These are phyloP conservation scores for Pontederia paniculata DNA, from an alignment of 176 grass and related monocot genomes.

Conservation along the genomic window DNA sequence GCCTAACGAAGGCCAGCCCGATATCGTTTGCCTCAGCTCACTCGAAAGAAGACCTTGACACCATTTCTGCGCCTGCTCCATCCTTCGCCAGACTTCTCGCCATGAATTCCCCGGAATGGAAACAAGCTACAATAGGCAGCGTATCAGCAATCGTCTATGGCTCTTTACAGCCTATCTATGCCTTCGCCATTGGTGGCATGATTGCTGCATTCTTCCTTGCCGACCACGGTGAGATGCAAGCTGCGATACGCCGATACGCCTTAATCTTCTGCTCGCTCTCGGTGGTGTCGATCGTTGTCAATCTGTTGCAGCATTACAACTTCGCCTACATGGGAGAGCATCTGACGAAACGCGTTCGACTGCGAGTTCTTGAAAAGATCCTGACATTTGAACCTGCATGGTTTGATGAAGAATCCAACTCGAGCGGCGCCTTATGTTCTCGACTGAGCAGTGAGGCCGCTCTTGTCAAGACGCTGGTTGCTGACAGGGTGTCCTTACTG, in stretches of 20 bases:
- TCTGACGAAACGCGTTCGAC: slow-evolving; percentile 72
- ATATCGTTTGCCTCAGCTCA: slow-evolving; percentile 31
- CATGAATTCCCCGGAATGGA: slow-evolving; percentile 94
- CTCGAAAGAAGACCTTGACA: neutral
- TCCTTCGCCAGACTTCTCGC: slow-evolving; percentile 94
- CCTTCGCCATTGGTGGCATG: slow-evolving; percentile 81
- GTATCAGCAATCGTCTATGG: slow-evolving; percentile 70
- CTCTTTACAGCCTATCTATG: slow-evolving; percentile 86
- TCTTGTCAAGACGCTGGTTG: slow-evolving; percentile 93
- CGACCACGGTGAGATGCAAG: slow-evolving; percentile 67
- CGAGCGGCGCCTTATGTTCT: slow-evolving; percentile 74
- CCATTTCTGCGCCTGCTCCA: slow-evolving; percentile 30
- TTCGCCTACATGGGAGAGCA: slow-evolving; percentile 94
- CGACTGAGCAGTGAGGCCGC: slow-evolving; percentile 71
- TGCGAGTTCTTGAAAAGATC: slow-evolving; percentile 78
- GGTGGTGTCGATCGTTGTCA: slow-evolving; percentile 57
- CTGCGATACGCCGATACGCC: slow-evolving; percentile 55
- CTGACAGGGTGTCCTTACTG: slow-evolving; percentile 83
- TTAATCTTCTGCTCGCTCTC: slow-evolving; percentile 88
- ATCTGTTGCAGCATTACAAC: slow-evolving; percentile 83
- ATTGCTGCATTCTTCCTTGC: slow-evolving; percentile 88
- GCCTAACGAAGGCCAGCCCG: slow-evolving; percentile 78
- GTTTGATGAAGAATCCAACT: slow-evolving; percentile 93
- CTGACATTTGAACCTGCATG: slow-evolving; percentile 89
- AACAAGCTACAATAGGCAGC: slow-evolving; percentile 69